Percentiles rank a stretch among this genome's conserved stretches.
Conservation (phyloP, 768 basidiomycete species). For the Myochromella boudieri region DNA sequence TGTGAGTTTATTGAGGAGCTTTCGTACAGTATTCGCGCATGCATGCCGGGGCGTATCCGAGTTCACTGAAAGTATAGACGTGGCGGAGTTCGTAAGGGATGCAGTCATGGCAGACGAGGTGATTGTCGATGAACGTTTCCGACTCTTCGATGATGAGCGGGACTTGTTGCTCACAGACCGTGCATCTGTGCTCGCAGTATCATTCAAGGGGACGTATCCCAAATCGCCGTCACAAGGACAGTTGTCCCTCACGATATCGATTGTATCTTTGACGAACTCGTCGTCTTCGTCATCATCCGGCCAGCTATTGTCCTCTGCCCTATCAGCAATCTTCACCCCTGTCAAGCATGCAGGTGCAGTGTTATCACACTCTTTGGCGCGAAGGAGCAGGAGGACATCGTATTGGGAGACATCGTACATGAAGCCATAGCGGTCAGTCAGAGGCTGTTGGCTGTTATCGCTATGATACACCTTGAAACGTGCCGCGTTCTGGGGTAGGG, state of each 20-base stretch:
- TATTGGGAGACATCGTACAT: slow-evolving; percentile 85
- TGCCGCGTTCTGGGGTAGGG: slow-evolving; percentile 55
- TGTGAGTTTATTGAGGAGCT: slow-evolving; percentile 74
- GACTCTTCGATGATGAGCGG: slow-evolving; percentile 49
- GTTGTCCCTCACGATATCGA: slow-evolving; percentile 47
- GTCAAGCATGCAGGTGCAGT: slow-evolving; percentile 84
- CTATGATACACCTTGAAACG: slow-evolving; percentile 50
- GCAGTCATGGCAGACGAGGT: no score
- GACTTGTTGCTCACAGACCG: slow-evolving; percentile 40
- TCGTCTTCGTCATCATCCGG: slow-evolving; percentile 56
- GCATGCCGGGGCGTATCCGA: slow-evolving; percentile 69
- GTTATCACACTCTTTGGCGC: slow-evolving; percentile 70
- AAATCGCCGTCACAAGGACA: slow-evolving; percentile 43
- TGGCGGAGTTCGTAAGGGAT: slow-evolving; percentile 29
- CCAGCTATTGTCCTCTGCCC: slow-evolving; percentile 78
- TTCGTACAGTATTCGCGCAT: slow-evolving; percentile 71
- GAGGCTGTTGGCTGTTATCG: slow-evolving; percentile 52
- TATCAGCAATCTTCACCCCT: slow-evolving; percentile 84
- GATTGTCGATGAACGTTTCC: slow-evolving; percentile 46
- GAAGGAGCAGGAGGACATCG: slow-evolving; percentile 72
- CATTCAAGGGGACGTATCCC: slow-evolving; percentile 11
- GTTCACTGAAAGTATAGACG: slow-evolving; percentile 61
- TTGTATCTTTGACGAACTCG: slow-evolving; percentile 26
- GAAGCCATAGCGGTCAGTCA: slow-evolving; percentile 90
- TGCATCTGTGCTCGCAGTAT: slow-evolving; percentile 13